A percentile compares a stretch with the other conserved stretches of the same genome.
Evolutionary conservation across 2,329 filamentous ascomycete genomes (phyloP).

Genomic region (Stylonectria norvegica): DNA sequence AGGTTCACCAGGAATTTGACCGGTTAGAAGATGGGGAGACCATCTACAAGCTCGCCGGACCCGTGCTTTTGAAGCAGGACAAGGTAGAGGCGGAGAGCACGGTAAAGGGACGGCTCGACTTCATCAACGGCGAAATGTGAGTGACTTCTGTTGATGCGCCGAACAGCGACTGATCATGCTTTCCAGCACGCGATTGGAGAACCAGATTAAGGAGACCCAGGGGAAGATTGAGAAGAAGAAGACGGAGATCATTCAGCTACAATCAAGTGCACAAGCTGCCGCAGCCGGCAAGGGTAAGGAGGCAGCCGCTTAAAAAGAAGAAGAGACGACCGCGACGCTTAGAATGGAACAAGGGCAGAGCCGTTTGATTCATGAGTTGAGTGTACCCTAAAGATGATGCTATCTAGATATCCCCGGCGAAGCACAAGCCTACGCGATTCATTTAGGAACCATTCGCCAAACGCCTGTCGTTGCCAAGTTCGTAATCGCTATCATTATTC

Average conservation of each 20-base stretch:
- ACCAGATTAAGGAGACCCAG: constrained; percentile 53
- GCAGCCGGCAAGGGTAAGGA: constrained; percentile 32
- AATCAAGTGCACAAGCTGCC: constrained; percentile 47
- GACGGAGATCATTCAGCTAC: constrained; percentile 56
- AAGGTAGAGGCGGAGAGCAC: constrained; percentile 85
- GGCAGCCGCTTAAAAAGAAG: constrained; percentile 20
- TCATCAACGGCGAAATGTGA: constrained; percentile 91
- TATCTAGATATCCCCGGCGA: constrained; percentile 13
- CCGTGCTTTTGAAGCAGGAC: constrained; percentile 91
- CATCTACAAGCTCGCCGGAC: constrained; percentile 95
- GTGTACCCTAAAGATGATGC: constrained; percentile 26
- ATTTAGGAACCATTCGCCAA: constrained; percentile 7
- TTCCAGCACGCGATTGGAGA: constrained; percentile 42
- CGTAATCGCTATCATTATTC: constrained; percentile 15
- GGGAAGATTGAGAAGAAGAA: constrained; percentile 58
- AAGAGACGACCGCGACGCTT: constrained; percentile 5
- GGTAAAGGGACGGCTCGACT: constrained; percentile 86
- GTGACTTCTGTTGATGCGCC: too few species aligned
- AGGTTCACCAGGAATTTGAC: constrained; percentile 67
- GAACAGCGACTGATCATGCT: background rate
- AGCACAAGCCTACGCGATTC: constrained; percentile 7
- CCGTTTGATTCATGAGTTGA: constrained; percentile 29
- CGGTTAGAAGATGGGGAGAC: constrained; percentile 74
- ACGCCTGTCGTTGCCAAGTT: constrained; percentile 19
- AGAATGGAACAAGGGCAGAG: constrained; percentile 4